These are phyloP conservation scores for Isoetes taiwanensis DNA, from an alignment of 75 land plant genomes.

Conservation along the genomic window DNA sequence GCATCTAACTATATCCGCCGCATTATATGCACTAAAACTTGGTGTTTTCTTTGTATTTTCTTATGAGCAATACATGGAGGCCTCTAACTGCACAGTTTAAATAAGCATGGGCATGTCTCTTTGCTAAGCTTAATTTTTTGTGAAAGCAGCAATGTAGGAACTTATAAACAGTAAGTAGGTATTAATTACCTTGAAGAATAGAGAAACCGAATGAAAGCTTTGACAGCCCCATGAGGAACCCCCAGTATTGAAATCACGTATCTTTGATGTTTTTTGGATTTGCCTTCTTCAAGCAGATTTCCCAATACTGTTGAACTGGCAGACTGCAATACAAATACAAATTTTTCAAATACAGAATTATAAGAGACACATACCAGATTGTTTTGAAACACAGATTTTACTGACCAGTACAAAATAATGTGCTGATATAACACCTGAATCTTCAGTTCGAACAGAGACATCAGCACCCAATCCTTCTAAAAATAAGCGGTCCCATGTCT, in stretches of 20 bases:
- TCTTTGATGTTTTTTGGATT: neutral
- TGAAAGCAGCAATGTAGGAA: neutral
- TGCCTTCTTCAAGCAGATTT: slow-evolving; percentile 16
- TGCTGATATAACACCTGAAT: slow-evolving; percentile 36
- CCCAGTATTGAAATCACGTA: slow-evolving; percentile 13
- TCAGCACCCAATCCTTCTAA: slow-evolving; percentile 52
- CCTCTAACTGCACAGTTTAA: neutral
- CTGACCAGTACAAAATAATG: slow-evolving; percentile 64
- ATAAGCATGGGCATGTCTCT: too few species aligned
- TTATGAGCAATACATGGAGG: neutral
- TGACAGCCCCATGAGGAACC: slow-evolving; percentile 37
- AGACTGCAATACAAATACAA: slow-evolving; percentile 25
- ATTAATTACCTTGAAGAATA: slow-evolving; percentile 40
- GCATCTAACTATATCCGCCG: too few species aligned
- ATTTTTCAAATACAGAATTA: too few species aligned
- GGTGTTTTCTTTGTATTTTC: neutral
- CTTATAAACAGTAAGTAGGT: neutral
- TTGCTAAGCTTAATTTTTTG: too few species aligned
- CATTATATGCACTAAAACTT: too few species aligned
- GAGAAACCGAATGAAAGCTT: slow-evolving; percentile 38
- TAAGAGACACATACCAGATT: too few species aligned
- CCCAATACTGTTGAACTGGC: slow-evolving; percentile 43
- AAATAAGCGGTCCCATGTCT: slow-evolving; percentile 60
- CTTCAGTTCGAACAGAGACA: slow-evolving; percentile 38
- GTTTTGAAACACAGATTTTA: too few species aligned